Percentiles rank a stretch among this genome's conserved stretches.
Evolutionary conservation across 139 green algal species (phyloP).

Genomic region (Raphidocelis subcapitata): DNA sequence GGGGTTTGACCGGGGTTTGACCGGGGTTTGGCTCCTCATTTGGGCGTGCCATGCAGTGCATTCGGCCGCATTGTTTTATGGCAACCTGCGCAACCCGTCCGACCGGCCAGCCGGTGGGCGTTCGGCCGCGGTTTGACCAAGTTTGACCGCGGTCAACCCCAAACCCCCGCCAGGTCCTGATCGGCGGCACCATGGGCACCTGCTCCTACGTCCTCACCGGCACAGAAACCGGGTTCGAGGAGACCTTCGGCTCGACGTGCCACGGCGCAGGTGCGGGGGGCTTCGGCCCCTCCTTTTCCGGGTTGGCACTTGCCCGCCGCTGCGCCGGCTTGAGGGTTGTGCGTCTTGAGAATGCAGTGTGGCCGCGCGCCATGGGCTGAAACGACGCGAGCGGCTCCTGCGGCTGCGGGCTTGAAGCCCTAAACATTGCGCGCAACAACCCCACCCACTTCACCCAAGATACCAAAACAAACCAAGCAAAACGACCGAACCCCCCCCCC

Average conservation of each 20-base stretch:
- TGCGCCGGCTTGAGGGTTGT: constrained; percentile 22
- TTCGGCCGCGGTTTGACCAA: background rate
- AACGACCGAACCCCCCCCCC: too few species aligned
- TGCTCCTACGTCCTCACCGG: constrained; percentile 90
- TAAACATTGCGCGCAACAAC: too few species aligned
- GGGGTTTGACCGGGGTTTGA: too few species aligned
- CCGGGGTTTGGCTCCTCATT: too few species aligned
- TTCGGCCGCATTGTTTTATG: too few species aligned
- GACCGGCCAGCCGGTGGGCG: constrained; percentile 77
- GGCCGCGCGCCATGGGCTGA: too few species aligned
- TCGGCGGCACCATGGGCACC: constrained; percentile 92
- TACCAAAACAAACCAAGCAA: too few species aligned
- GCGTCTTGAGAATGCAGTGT: background rate
- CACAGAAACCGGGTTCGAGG: constrained; percentile 78
- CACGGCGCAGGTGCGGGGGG: constrained; percentile 63
- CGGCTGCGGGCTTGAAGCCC: background rate
- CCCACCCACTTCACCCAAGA: too few species aligned
- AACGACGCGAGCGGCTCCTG: background rate
- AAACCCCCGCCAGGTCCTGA: constrained; percentile 69
- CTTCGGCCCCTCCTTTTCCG: too few species aligned
- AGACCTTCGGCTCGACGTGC: constrained; percentile 85
- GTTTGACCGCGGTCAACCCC: too few species aligned
- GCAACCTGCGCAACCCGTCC: too few species aligned
- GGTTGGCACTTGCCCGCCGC: background rate
- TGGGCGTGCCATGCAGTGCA: too few species aligned